Base-by-base conservation (phyloP, 139 green algal species). In the Medakamo hakoo region DNA sequence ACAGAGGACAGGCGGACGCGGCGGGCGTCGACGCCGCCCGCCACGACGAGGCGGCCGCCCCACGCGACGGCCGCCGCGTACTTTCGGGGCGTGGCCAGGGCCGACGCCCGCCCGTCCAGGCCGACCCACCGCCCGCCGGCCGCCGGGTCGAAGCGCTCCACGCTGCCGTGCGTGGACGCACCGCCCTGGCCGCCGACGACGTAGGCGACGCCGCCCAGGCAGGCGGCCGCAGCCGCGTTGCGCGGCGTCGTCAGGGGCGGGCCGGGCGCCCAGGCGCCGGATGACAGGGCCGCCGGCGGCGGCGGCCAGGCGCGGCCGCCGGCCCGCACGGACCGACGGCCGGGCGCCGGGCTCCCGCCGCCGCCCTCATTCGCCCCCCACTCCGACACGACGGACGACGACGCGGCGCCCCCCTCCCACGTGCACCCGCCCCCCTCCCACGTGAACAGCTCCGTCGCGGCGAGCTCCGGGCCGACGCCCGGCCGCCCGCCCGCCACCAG, bases 171-270 rank as follows among this genome's bases (percentile, higher is more conserved):
- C 2, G 78, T 74, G 23, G 59, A 65, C 28, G 65, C 68, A 18
- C 63, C 61, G 20, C 62, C 49, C 70, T 84, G 75, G 4, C 83
- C 83, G 18, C 83, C 83, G 23, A 90, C 63, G 1, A 76, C 82
- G 48, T 76, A 88, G 28, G 86, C 49, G 1, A 30, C 24, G 26
- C 21, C 62, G 27, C 28, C 57, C 24, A 79, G 28, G 22, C 68
- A 59, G 0, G 64, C 67, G 18, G 55, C 63, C n/a, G 60, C 76
- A 22, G 72, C 60, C 5, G 76, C 71, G 55, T 25, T 61, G 29
- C 78, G 68, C 0, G 66, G 31, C 28, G 62, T 14, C 4, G 59
- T 49, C 73, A 81, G 71, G 59, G 71, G 57, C 14, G 30, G 40
- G 40, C 9, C 40, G 16, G 40, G 40, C 9, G 40, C 9, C 40